Evolutionary conservation across 768 basidiomycete genomes (phyloP).

Genomic region (Hericium alpestre): DNA sequence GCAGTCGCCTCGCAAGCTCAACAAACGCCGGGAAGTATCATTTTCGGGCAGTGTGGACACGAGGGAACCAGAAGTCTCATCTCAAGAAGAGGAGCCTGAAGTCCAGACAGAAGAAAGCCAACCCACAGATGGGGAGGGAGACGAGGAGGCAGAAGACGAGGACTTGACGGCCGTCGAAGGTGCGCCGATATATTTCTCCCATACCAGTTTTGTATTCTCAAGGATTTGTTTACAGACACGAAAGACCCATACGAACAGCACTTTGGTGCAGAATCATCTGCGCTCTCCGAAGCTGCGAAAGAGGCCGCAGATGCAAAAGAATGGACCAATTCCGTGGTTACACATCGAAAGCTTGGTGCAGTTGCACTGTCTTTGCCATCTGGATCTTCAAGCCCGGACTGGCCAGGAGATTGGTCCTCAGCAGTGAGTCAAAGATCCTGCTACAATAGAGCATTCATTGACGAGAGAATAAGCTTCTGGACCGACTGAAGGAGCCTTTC

Average conservation of each 20-base stretch:
- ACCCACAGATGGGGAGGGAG: constrained; percentile 5
- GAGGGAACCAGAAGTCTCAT: background rate
- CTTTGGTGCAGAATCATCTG: constrained; percentile 52
- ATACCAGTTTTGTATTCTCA: background rate
- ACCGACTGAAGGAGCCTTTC: constrained; percentile 45
- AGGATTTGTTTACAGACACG: constrained; percentile 6
- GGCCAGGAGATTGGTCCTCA: constrained; percentile 1
- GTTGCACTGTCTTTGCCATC: constrained; percentile 41
- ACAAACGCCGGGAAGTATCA: constrained; percentile 44
- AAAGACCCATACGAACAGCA: constrained; percentile 58
- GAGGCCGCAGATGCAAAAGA: constrained; percentile 39
- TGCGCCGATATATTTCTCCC: background rate
- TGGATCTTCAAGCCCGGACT: constrained; percentile 16
- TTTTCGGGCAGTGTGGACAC: constrained; percentile 2
- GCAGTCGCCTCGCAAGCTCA: constrained; percentile 49
- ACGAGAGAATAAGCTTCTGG: background rate
- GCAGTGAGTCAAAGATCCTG: background rate
- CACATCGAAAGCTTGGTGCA: constrained; percentile 48
- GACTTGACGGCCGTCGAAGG: constrained; percentile 1
- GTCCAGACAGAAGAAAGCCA: constrained; percentile 2
- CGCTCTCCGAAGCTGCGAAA: constrained; percentile 39
- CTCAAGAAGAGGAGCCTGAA: too few species aligned
- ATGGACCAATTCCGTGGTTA: constrained; percentile 46
- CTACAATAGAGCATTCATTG: background rate
- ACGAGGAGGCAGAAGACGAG: constrained; percentile 2